These are phyloP conservation scores for Syzygium aromaticum DNA, from an alignment of 345 rosid genomes.

Conservation along the genomic window DNA sequence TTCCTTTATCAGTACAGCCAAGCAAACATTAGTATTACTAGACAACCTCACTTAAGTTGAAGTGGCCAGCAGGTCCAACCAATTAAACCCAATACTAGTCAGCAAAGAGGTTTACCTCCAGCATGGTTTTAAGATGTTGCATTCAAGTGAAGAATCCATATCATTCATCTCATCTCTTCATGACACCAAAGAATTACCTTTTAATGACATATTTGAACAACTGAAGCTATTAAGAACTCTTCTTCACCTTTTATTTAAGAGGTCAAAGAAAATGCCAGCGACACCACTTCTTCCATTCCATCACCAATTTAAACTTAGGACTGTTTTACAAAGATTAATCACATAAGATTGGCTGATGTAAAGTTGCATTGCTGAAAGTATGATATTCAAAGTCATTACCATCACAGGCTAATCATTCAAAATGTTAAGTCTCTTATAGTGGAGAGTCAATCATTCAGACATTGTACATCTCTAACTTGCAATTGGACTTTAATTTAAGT, in stretches of 20 bases:
- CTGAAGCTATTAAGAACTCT: not conserved
- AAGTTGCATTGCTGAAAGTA: not conserved
- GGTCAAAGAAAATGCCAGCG: not conserved
- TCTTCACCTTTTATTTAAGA: not conserved
- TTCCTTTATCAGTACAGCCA: not conserved
- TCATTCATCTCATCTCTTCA: not conserved
- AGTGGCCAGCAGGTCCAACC: not conserved
- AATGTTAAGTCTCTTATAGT: not conserved
- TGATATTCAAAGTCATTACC: not conserved
- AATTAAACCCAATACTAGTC: not conserved
- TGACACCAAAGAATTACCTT: not conserved
- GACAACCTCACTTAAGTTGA: not conserved
- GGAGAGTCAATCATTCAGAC: not conserved
- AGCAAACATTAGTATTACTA: not conserved
- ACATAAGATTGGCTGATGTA: not conserved
- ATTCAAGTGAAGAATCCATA: not conserved
- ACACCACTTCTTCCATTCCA: not conserved
- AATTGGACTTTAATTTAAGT: not conserved
- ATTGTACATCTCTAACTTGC: not conserved
- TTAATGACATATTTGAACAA: not conserved
- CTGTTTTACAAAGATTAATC: not conserved
- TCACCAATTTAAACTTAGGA: not conserved
- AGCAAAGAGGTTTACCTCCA: not conserved
- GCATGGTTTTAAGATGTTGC: not conserved
- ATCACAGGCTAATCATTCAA: not conserved